These are phyloP conservation scores for Parasitella parasitica DNA, from an alignment of 371 early-diverging fungal genomes.

Conservation along the genomic window DNA sequence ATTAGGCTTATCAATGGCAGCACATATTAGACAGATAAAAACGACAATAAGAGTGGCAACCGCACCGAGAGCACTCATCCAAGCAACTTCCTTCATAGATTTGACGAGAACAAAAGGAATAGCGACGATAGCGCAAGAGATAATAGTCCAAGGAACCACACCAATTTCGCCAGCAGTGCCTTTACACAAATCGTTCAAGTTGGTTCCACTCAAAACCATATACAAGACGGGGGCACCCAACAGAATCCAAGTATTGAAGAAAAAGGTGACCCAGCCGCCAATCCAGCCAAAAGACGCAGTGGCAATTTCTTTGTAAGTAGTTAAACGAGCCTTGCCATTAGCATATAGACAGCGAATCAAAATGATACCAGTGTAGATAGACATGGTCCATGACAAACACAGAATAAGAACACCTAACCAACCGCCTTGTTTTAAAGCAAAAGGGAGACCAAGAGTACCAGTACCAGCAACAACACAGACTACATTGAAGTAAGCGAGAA, in stretches of 20 bases:
- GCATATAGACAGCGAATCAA: slow-evolving; percentile 36
- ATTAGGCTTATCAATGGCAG: slow-evolving; percentile 35
- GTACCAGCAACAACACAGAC: slow-evolving; percentile 80
- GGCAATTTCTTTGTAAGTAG: slow-evolving; percentile 41
- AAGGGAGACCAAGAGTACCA: slow-evolving; percentile 82
- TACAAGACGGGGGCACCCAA: slow-evolving; percentile 57
- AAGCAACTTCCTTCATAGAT: slow-evolving; percentile 61
- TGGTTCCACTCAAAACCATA: slow-evolving; percentile 53
- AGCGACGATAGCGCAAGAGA: slow-evolving; percentile 56
- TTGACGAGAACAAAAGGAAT: slow-evolving; percentile 59
- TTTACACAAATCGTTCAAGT: slow-evolving; percentile 41
- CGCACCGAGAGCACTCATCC: slow-evolving; percentile 64
- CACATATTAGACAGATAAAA: slow-evolving; percentile 42
- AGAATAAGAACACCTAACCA: slow-evolving; percentile 79
- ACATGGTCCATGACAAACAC: slow-evolving; percentile 72
- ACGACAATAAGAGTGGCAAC: slow-evolving; percentile 50
- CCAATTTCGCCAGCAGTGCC: slow-evolving; percentile 43
- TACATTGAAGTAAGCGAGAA: slow-evolving; percentile 39
- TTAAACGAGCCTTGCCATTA: slow-evolving; percentile 42
- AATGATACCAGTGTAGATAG: slow-evolving; percentile 52
- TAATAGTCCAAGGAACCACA: slow-evolving; percentile 58
- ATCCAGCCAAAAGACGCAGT: slow-evolving; percentile 36
- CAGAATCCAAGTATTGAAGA: slow-evolving; percentile 61
- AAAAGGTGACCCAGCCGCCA: slow-evolving; percentile 45
- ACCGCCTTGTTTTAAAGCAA: slow-evolving; percentile 77